phyloP scores from a whole-genome alignment of 2,329 filamentous ascomycete genomes.

The Ceratocystis huliohia region DNA sequence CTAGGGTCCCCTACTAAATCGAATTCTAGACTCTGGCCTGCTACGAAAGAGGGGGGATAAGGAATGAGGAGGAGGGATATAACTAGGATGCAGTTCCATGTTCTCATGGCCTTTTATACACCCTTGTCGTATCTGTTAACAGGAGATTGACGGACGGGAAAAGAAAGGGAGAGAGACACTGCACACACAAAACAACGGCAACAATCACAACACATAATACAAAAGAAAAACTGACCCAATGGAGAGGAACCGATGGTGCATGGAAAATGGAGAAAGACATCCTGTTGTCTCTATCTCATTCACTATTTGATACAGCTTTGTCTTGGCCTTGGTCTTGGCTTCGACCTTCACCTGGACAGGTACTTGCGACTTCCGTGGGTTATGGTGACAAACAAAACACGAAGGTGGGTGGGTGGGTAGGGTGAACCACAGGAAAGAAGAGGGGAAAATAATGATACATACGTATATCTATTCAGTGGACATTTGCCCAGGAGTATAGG shows the following conservation, averaged over 20 bases:
- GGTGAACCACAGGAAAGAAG: not conserved
- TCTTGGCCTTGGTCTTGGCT: not conserved
- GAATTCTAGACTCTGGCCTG: constrained; percentile 8
- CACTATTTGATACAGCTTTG: constrained; percentile 6
- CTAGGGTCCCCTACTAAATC: not conserved
- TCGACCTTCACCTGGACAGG: not conserved
- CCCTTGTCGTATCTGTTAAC: not conserved
- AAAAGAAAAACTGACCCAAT: not conserved
- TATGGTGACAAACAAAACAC: constrained; percentile 2
- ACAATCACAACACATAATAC: not conserved
- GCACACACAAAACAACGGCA: not conserved
- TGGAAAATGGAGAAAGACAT: constrained; percentile 6
- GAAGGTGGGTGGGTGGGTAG: not conserved
- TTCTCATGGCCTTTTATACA: not conserved
- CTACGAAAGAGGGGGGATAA: not conserved
- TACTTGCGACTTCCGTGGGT: not conserved
- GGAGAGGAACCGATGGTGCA: constrained; percentile 7
- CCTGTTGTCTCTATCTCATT: constrained; percentile 6
- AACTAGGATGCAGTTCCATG: not conserved
- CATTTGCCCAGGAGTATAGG: not conserved
- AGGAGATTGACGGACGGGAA: not conserved
- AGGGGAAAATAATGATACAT: not conserved
- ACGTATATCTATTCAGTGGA: too few species aligned
- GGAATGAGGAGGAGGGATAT: not conserved
- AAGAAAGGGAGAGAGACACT: not conserved